Base-by-base conservation (phyloP, 2,329 filamentous ascomycete species). In the Dryadomyces sulphureus region DNA sequence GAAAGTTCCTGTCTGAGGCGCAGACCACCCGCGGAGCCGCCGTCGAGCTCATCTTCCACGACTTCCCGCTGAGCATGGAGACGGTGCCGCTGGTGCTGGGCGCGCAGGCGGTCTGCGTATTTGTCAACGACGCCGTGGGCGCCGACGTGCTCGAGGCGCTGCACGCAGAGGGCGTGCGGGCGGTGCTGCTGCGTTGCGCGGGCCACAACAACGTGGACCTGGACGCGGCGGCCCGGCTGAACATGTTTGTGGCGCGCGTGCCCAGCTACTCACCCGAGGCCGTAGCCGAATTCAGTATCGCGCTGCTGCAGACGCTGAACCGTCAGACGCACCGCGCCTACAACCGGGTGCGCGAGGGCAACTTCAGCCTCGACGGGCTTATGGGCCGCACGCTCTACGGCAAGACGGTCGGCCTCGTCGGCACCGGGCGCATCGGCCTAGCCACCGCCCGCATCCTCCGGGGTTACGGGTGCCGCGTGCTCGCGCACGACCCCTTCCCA, bases 141-240 rank as follows among this genome's bases (percentile, higher is more conserved):
- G 65, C 60, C 5, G 55, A 61, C 2, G 73, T 81, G 35, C 65
- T 82, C 38, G 58, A 64, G 19, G 61, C 63, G 0, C 68, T 82
- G 8, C 62, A 68, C 45, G 49, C 56, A 19, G 52, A 59, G 38
- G 76, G 76, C 54, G 67, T 79, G 39, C 66, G 67, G 41, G 74
- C 73, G 44, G 66, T 83, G 51, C 70, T 81, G 21, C 66, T 83
- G 46, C 76, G 79, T 45, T 83, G 79, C 59, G 79, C 79, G 2
- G 79, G 79, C 47, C 81, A 69, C 66, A 81, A 84, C 64, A 76
- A 81, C 53, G 72, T 83, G 48, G 74, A 83, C 55, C 70, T 83
- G 20, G 57, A 59, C 17, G 63, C 66, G 1, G 79, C 79, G 46
- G 64, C 69, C 53, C 56, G 59, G 19, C 66, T 76, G 4, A 69